phyloP scores from a whole-genome alignment of 768 basidiomycete species.

The Boletus vermiculosoides region DNA sequence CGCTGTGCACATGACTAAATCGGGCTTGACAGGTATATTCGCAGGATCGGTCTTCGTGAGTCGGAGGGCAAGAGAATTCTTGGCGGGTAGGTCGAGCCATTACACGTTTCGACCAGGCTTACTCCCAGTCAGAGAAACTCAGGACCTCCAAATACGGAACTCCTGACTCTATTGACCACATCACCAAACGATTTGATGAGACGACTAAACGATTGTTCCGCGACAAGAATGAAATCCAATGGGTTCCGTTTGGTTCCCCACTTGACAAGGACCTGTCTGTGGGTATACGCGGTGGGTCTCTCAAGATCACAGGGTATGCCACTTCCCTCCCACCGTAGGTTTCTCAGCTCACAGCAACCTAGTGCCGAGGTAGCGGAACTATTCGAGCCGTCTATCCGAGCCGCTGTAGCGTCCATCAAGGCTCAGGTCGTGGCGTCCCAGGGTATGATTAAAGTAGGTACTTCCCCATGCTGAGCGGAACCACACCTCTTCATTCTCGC shows the following conservation, averaged over 20 bases:
- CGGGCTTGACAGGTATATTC: slow-evolving; percentile 57
- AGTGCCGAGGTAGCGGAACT: slow-evolving; percentile 60
- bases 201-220: slow-evolving; percentile 80
- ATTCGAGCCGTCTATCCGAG: slow-evolving; percentile 78
- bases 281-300: slow-evolving; percentile 69
- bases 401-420: slow-evolving; percentile 67
- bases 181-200: slow-evolving; percentile 78
- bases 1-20: slow-evolving; percentile 1
- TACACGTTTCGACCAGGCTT: background rate
- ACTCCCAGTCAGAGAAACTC: slow-evolving; percentile 56
- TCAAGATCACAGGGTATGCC: slow-evolving; percentile 67
- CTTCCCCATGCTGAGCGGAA: background rate
- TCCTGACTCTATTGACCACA: slow-evolving; percentile 70
- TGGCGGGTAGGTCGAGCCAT: slow-evolving; percentile 50
- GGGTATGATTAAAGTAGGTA: slow-evolving; percentile 59
- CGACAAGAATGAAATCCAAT: slow-evolving; percentile 64
- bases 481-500: slow-evolving; percentile 10
- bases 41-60: slow-evolving; percentile 84
- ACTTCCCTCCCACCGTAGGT: slow-evolving; percentile 18
- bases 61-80: slow-evolving; percentile 66
- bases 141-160: slow-evolving; percentile 71
- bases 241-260: slow-evolving; percentile 74
- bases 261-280: slow-evolving; percentile 69
- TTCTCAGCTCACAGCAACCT: slow-evolving; percentile 2
- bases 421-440: slow-evolving; percentile 67